Base-by-base conservation (phyloP, 2,329 filamentous ascomycete species). In the Ophiostoma quercus region DNA sequence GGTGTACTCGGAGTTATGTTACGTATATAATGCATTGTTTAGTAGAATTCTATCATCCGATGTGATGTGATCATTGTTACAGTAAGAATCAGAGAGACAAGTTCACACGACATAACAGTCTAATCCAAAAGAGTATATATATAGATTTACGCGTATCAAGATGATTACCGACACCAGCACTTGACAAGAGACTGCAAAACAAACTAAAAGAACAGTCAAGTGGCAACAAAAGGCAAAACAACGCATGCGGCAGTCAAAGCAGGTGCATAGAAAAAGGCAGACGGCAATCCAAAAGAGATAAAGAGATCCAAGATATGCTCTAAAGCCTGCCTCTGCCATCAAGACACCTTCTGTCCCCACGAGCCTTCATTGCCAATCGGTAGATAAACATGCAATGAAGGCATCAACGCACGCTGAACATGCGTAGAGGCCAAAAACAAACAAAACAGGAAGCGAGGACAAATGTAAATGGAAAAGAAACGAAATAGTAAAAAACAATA, bases 371-470 rank as follows among this genome's bases (percentile, higher is more conserved):
- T 57, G 66, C 66, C 69, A 29, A 51, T 9, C 2, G 22, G 60
- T 63, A n/a, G 60, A 32, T 16, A 12, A 60, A 29, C 12, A 37
- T 62, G 37, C 54, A 67, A 63, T 57, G 34, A 70, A 70, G 69
- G 32, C 69, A 68, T 57, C 69, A 67, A 57, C 69, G 67, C 69
- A 65, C 62, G 66, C 69, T 47, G 34, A 16, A 67, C 69, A 47
- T 66, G 37, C 67, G 69, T 68, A 62, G 60, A 57, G 57, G 25
- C 60, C 43, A 71, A 67, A 68, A 69, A 39, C 41, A 29, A 67
- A 67, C n/a, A 41, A 60, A n/a, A 39, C 5, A 34, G 34, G 60
- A n/a, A 37, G 54, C 11, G 29, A 41, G 25, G 43, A 62, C 22
- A 60, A n/a, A 47, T 47, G 5, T n/a, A 47, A 47, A 47, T 47